Evolutionary conservation across 2,329 filamentous ascomycete species (phyloP).

Genomic region (Colletotrichum higginsianum): DNA sequence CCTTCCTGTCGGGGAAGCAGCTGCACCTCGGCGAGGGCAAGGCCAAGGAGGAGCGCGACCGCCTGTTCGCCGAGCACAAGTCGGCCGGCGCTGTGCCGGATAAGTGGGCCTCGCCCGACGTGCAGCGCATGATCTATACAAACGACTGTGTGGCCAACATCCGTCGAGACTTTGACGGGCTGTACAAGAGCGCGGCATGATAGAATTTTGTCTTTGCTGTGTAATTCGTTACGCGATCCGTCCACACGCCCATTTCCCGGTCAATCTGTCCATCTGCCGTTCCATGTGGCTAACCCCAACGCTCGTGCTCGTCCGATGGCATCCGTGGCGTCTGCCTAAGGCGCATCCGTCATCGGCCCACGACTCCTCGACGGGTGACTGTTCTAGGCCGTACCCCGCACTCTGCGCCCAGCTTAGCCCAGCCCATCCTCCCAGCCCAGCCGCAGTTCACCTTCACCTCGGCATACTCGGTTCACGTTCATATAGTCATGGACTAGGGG

Average conservation of each 20-base stretch:
- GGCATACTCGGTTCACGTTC: background rate
- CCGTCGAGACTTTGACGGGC: slow-evolving; percentile 64
- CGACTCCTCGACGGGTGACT: slow-evolving; percentile 5
- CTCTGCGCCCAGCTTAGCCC: background rate
- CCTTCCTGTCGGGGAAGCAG: slow-evolving; percentile 65
- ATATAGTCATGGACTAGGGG: background rate
- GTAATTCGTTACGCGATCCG: too few relatives aligned
- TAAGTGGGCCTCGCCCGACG: slow-evolving; percentile 80
- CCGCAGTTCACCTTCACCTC: background rate
- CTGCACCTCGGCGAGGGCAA: slow-evolving; percentile 72
- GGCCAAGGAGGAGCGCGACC: slow-evolving; percentile 72
- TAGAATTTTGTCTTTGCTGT: slow-evolving; percentile 4
- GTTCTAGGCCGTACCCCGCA: slow-evolving; percentile 17
- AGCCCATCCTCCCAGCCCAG: too few relatives aligned
- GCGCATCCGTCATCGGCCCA: slow-evolving; percentile 13
- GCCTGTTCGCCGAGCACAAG: slow-evolving; percentile 67
- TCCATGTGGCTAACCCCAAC: slow-evolving; percentile 32
- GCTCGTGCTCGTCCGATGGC: slow-evolving; percentile 35
- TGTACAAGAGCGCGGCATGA: slow-evolving; percentile 54
- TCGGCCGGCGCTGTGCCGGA: slow-evolving; percentile 70
- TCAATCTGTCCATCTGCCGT: slow-evolving; percentile 2
- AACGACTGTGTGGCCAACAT: slow-evolving; percentile 73
- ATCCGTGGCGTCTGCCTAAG: slow-evolving; percentile 11
- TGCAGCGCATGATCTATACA: slow-evolving; percentile 77
- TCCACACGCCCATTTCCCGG: too few relatives aligned